Percentiles rank a stretch among this genome's conserved stretches.
phyloP scores from a whole-genome alignment of 1,284 basidiomycete genomes.

The Meripilus lineatus region DNA sequence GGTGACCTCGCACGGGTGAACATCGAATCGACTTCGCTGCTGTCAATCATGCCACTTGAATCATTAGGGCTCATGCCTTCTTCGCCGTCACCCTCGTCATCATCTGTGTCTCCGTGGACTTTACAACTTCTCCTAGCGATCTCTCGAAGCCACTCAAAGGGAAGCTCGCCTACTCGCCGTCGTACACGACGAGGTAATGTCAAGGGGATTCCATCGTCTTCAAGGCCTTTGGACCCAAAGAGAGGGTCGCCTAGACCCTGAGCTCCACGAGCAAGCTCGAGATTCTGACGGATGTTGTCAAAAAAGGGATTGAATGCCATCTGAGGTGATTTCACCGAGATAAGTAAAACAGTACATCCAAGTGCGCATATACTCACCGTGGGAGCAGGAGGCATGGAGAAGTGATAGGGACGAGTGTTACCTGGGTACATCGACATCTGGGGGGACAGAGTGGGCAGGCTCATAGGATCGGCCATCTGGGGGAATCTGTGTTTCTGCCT shows the following conservation, averaged over 20 bases:
- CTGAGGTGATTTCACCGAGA: slow-evolving; percentile 9
- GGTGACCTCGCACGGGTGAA: neutral
- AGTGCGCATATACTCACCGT: neutral
- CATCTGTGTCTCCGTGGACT: slow-evolving; percentile 12
- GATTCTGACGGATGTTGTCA: slow-evolving; percentile 93
- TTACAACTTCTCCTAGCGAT: slow-evolving; percentile 46
- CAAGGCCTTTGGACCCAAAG: too few species aligned
- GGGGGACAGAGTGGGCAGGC: slow-evolving; percentile 1
- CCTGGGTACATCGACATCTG: neutral
- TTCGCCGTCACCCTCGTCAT: slow-evolving; percentile 13
- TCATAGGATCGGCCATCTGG: neutral
- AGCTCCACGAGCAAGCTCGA: slow-evolving; percentile 77
- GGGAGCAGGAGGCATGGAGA: slow-evolving; percentile 2
- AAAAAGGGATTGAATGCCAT: slow-evolving; percentile 82
- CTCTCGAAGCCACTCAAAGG: slow-evolving; percentile 76
- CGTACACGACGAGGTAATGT: slow-evolving; percentile 61
- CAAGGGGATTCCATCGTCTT: slow-evolving; percentile 63
- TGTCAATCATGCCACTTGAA: neutral
- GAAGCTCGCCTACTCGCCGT: slow-evolving; percentile 68
- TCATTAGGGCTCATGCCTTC: slow-evolving; percentile 5
- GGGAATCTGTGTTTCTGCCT: slow-evolving; percentile 4
- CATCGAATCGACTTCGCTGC: neutral
- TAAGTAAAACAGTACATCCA: neutral
- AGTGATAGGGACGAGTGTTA: neutral
- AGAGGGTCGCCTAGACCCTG: slow-evolving; percentile 40